Conservation (phyloP, 2,329 filamentous ascomycete species). For the Aspergillus udagawae region DNA sequence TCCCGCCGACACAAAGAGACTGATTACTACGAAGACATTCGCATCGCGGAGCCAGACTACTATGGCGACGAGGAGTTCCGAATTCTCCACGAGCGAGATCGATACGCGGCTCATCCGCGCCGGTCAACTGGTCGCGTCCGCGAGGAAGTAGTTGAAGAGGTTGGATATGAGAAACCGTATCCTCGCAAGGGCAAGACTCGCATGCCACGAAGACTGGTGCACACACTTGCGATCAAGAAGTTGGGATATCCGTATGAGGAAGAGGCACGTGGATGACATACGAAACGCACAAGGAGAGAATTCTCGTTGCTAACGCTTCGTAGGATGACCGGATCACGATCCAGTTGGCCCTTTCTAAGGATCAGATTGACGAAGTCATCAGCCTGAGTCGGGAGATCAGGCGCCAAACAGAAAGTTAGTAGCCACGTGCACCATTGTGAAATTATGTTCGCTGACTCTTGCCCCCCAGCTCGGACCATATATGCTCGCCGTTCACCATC, state of each 20-base stretch:
- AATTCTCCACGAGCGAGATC: slow-evolving; percentile 61
- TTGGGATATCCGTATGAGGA: slow-evolving; percentile 82
- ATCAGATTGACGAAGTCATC: slow-evolving; percentile 88
- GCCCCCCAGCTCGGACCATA: slow-evolving; percentile 20
- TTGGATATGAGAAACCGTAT: slow-evolving; percentile 48
- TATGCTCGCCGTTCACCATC: slow-evolving; percentile 16
- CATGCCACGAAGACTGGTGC: slow-evolving; percentile 76
- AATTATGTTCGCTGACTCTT: slow-evolving; percentile 2
- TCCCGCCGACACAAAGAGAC: slow-evolving; percentile 57
- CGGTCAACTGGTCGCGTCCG: slow-evolving; percentile 40
- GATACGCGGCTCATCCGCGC: slow-evolving; percentile 44
- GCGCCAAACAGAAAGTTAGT: slow-evolving; percentile 30
- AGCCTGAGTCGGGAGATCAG: slow-evolving; percentile 66
- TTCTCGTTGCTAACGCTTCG: slow-evolving; percentile 9
- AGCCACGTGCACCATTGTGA: slow-evolving; percentile 6
- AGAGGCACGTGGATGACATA: slow-evolving; percentile 57
- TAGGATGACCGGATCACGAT: slow-evolving; percentile 79
- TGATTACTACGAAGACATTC: slow-evolving; percentile 62
- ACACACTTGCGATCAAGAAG: slow-evolving; percentile 75
- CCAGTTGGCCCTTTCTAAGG: slow-evolving; percentile 77
- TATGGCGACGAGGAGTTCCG: slow-evolving; percentile 71
- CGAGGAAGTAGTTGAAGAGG: slow-evolving; percentile 27
- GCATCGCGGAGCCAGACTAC: slow-evolving; percentile 62
- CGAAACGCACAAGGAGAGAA: not conserved
- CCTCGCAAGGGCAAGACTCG: slow-evolving; percentile 85